phyloP scores from a whole-genome alignment of 2,329 filamentous ascomycete species.

The Penicillium sp. region DNA sequence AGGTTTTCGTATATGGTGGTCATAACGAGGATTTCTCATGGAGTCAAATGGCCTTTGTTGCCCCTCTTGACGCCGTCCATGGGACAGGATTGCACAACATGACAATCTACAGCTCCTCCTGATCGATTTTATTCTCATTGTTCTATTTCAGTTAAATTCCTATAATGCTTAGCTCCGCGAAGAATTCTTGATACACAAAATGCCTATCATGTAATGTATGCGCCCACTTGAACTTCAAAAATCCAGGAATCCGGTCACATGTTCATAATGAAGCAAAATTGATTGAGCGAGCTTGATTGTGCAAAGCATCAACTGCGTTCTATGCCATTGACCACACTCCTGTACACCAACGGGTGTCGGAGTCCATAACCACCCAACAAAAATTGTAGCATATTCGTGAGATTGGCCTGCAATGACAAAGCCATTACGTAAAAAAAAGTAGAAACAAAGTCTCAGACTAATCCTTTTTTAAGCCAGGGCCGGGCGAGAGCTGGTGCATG shows the following conservation, averaged over 20 bases:
- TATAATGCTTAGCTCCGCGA: too few relatives aligned
- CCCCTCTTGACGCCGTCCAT: slow-evolving; percentile 40
- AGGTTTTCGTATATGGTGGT: slow-evolving; percentile 56
- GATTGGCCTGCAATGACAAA: too few relatives aligned
- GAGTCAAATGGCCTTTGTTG: slow-evolving; percentile 59
- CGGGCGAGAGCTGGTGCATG: too few relatives aligned
- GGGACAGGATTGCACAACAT: slow-evolving; percentile 12
- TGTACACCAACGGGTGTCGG: background rate
- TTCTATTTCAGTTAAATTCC: too few relatives aligned
- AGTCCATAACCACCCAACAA: background rate
- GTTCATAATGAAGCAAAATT: too few relatives aligned
- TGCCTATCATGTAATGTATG: too few relatives aligned
- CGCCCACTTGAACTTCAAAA: too few relatives aligned
- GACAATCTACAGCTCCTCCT: background rate
- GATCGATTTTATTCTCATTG: background rate
- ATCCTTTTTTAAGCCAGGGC: too few relatives aligned
- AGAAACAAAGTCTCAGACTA: too few relatives aligned
- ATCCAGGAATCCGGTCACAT: too few relatives aligned
- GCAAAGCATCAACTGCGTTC: background rate
- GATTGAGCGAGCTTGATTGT: background rate
- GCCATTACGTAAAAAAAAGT: too few relatives aligned
- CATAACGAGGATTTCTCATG: slow-evolving; percentile 53
- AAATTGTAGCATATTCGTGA: background rate
- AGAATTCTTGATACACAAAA: too few relatives aligned
- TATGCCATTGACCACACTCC: background rate